Percentiles rank a stretch among this genome's conserved stretches.
Conservation (phyloP, 176 grass and related monocot genomes). For the Aegilops umbellulata region DNA sequence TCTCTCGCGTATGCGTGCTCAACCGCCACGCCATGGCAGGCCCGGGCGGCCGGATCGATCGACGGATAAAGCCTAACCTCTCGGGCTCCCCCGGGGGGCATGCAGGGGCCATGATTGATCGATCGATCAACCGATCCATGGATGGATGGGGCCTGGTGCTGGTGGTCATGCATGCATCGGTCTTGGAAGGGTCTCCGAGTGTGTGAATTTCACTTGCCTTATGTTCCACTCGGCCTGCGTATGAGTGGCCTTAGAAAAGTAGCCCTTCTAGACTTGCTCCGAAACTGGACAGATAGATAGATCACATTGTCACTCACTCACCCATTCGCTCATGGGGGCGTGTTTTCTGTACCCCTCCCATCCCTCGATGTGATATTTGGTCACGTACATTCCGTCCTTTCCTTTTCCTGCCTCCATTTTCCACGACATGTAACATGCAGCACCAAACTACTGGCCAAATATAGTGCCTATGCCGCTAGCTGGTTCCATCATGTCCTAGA, state of each 20-base stretch:
- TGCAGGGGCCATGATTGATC: neutral
- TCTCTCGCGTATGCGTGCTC: neutral
- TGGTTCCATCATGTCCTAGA: neutral
- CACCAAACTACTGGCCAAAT: neutral
- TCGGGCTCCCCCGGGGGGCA: neutral
- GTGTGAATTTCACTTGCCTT: neutral
- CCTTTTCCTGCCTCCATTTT: neutral
- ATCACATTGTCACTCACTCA: neutral
- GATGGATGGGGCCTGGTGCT: constrained; percentile 20
- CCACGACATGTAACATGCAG: constrained; percentile 23
- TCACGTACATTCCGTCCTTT: neutral
- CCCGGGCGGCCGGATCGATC: neutral
- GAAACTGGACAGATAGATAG: neutral
- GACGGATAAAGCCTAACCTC: neutral
- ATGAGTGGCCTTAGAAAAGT: neutral
- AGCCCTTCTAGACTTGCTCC: constrained; percentile 1
- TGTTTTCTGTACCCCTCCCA: constrained; percentile 6
- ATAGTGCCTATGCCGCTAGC: neutral
- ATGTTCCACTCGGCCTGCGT: constrained; percentile 7
- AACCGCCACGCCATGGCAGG: neutral
- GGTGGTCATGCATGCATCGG: neutral
- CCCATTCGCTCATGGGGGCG: neutral
- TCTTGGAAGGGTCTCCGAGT: constrained; percentile 32
- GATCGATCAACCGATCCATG: neutral
- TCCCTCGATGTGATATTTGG: constrained; percentile 10